Evolutionary conservation across 805 yeast species (phyloP).

Genomic region (Saturnispora galanensis): DNA sequence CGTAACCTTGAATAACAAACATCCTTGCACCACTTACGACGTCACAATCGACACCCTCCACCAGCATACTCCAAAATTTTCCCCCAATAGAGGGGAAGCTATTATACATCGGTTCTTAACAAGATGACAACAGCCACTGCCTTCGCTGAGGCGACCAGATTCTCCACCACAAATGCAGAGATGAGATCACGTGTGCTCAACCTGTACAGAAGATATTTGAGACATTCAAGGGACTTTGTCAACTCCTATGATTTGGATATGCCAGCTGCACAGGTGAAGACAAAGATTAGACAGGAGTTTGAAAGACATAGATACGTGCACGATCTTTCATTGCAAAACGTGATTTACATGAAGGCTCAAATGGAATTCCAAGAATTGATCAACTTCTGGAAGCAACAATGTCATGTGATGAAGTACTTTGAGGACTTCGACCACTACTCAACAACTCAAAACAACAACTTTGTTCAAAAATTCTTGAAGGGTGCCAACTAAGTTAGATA

Average conservation of each 20-base stretch:
- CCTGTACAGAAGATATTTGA: constrained; percentile 65
- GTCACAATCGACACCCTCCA: neutral
- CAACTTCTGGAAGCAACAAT: constrained; percentile 85
- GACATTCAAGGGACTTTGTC: constrained; percentile 40
- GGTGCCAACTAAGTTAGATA: constrained; percentile 31
- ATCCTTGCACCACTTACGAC: neutral
- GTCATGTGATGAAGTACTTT: constrained; percentile 76
- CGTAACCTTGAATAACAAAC: neutral
- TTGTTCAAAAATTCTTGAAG: constrained; percentile 65
- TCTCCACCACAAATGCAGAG: constrained; percentile 50
- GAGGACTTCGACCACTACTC: constrained; percentile 53
- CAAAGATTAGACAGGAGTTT: constrained; percentile 81
- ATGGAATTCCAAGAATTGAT: constrained; percentile 85
- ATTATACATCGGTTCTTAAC: neutral
- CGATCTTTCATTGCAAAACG: constrained; percentile 56
- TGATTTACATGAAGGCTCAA: constrained; percentile 70
- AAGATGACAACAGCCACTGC: constrained; percentile 62
- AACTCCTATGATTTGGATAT: constrained; percentile 64
- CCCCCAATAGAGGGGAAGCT: neutral
- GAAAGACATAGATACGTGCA: constrained; percentile 71
- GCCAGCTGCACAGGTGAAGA: constrained; percentile 70
- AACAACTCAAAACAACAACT: constrained; percentile 46
- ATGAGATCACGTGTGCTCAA: constrained; percentile 54
- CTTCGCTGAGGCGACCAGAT: constrained; percentile 72
- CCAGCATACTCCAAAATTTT: neutral